Conservation (phyloP, 176 grass and related monocot genomes). For the Secale cereale region DNA sequence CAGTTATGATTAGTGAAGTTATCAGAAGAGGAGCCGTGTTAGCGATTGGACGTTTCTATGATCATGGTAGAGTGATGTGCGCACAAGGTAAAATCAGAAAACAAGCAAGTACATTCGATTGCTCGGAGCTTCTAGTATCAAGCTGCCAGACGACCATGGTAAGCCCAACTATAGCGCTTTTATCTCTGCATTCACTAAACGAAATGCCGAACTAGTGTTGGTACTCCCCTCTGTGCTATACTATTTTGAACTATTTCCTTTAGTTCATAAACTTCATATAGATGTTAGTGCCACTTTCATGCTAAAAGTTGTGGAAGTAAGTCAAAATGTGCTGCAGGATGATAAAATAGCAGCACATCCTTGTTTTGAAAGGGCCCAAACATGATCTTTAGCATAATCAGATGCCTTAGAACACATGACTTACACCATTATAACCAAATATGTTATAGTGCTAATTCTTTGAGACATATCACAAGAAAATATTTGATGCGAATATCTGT, state of each 20-base stretch:
- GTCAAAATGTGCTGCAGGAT: too few relatives aligned
- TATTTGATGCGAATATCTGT: neutral
- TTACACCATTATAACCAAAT: neutral
- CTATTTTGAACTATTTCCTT: too few relatives aligned
- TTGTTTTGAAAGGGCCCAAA: too few relatives aligned
- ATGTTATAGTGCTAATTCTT: neutral
- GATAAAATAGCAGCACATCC: too few relatives aligned
- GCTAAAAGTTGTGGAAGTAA: too few relatives aligned
- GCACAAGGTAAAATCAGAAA: neutral
- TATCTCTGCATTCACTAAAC: too few relatives aligned
- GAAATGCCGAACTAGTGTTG: too few relatives aligned
- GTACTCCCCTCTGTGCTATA: too few relatives aligned
- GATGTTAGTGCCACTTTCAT: too few relatives aligned
- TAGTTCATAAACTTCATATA: too few relatives aligned
- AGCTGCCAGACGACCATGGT: slow-evolving; percentile 21
- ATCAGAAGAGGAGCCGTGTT: neutral
- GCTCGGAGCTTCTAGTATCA: neutral
- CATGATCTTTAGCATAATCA: too few relatives aligned
- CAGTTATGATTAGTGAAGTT: neutral
- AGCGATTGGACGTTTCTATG: slow-evolving; percentile 2
- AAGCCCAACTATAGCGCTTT: neutral
- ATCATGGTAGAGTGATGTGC: neutral
- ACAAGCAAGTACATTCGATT: neutral
- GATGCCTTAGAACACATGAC: neutral
- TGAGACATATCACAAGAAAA: neutral